phyloP scores from a whole-genome alignment of 2,329 filamentous ascomycete genomes.

The Colletotrichum lindemuthianum region DNA sequence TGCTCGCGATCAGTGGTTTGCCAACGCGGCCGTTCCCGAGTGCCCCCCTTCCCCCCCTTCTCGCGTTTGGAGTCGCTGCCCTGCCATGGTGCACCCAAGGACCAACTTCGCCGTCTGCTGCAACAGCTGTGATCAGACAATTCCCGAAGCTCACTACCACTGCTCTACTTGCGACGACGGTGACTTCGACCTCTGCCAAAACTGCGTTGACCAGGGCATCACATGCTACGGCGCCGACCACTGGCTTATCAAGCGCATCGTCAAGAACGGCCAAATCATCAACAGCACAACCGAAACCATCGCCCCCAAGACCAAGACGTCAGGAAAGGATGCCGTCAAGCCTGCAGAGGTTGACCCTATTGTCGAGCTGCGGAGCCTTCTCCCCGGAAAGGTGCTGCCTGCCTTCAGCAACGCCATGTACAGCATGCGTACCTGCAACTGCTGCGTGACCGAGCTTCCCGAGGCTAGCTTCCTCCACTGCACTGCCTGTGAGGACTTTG shows the following conservation, averaged over 20 bases:
- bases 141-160: slow-evolving; percentile 89
- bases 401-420: slow-evolving; percentile 30
- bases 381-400: slow-evolving; percentile 9
- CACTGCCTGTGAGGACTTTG: slow-evolving; percentile 85
- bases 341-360: neutral
- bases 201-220: slow-evolving; percentile 79
- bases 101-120: slow-evolving; percentile 86
- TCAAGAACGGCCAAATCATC: slow-evolving; percentile 80
- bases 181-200: slow-evolving; percentile 91
- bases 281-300: slow-evolving; percentile 88
- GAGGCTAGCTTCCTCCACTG: slow-evolving; percentile 89
- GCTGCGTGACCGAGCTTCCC: slow-evolving; percentile 72
- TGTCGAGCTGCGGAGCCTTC: slow-evolving; percentile 15
- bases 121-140: slow-evolving; percentile 85
- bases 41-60: neutral
- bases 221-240: slow-evolving; percentile 83
- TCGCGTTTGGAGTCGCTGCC: slow-evolving; percentile 23
- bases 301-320: slow-evolving; percentile 64
- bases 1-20: slow-evolving; percentile 46
- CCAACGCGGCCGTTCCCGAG: slow-evolving; percentile 37
- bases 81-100: slow-evolving; percentile 37
- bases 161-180: slow-evolving; percentile 93
- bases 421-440: slow-evolving; percentile 76
- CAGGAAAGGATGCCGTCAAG: slow-evolving; percentile 34
- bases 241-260: slow-evolving; percentile 93